Base-by-base conservation (phyloP, 2,329 filamentous ascomycete species). In the Drechslerella dactyloides region DNA sequence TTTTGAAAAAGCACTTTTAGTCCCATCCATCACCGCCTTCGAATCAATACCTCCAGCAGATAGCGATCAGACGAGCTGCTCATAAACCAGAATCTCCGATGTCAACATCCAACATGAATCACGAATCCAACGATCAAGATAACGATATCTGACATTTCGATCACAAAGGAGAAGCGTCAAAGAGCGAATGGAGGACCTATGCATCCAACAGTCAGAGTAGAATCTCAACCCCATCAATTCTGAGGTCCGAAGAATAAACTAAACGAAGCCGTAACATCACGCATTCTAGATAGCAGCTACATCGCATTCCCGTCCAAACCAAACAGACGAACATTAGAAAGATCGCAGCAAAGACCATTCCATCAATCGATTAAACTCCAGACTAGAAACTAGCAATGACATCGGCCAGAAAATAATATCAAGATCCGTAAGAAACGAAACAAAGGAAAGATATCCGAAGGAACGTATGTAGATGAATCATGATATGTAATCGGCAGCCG, bases 231-330 rank as follows among this genome's bases (percentile, higher is more conserved):
- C n/a, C n/a, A n/a, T n/a, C n/a, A n/a, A n/a, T n/a, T n/a, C n/a
- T 7, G 30, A 23, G 1, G 2, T 23, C n/a, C 19, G 15, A 58
- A 57, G 35, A 46, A 46, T 19, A 57, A 30, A 54, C 21, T 37
- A 21, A 30, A 35, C n/a, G 24, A 13, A 42, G 44, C 23, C 7
- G 13, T 30, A 2, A 33, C 11, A 33, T 30, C 54, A 48, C 40
- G 46, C 44, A 44, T 44, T 58, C 46, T 58, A 46, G 42, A 48
- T n/a, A n/a, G n/a, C n/a, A n/a, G n/a, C n/a, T n/a, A 44, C 24
- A 27, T 17, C 19, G 27, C 46, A 30, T 58, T 46, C 21, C 23
- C 40, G 6, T 27, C 37, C 54, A 46, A 21, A 23, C 4, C 42
- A 46, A 46, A 21, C 42, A 44, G 42, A 44, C 21, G 30, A 19